Base-by-base conservation (phyloP, 2,329 filamentous ascomycete species). In the Penicillium freii region DNA sequence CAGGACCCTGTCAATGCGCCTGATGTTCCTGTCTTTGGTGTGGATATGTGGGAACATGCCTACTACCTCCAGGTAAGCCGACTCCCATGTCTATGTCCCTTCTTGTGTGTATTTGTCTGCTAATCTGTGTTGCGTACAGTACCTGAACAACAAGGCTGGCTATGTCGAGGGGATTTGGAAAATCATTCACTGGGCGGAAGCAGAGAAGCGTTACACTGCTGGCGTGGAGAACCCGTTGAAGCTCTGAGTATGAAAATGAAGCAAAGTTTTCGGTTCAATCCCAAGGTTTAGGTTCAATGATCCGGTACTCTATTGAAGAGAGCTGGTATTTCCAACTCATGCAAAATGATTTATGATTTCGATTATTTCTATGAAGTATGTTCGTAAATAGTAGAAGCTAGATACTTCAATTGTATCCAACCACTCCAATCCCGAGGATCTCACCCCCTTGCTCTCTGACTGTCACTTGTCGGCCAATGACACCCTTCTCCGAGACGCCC, bases 31-130 rank as follows among this genome's bases (percentile, higher is more conserved):
- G 78, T 96, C 27, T 79, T 97, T 51, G 91, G 90, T 0, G 81
- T 96, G 2, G 91, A 96, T 72, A 93, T 95, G 85, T 95, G 91
- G 91, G 91, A 96, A 78, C 91, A 96, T 78, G 91, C 91, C 0
- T 96, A 95, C 72, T 96, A 96, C 71, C 77, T 95, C 19, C 90
- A 91, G 81, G 85, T 87, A 60, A 63, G 77, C 57, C 15, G 23
- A 31, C 3, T 5, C n/a, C 8, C 2, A 0, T 36, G 3, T 10
- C 10, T 11, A n/a, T 25, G 6, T 5, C 17, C 8, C 21, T 47
- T 1, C 1, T 13, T 43, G 0, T n/a, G 2, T 50, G 25, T 8
- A 3, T 5, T 10, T 19, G 3, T 21, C 15, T 38, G 21, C 45
- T 56, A 31, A 56, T 38, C 11, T n/a, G 10, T 0, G 1, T 40